phyloP scores from a whole-genome alignment of 192 early-diverging fungal genomes.

The Phlyctochytrium bullatum region DNA sequence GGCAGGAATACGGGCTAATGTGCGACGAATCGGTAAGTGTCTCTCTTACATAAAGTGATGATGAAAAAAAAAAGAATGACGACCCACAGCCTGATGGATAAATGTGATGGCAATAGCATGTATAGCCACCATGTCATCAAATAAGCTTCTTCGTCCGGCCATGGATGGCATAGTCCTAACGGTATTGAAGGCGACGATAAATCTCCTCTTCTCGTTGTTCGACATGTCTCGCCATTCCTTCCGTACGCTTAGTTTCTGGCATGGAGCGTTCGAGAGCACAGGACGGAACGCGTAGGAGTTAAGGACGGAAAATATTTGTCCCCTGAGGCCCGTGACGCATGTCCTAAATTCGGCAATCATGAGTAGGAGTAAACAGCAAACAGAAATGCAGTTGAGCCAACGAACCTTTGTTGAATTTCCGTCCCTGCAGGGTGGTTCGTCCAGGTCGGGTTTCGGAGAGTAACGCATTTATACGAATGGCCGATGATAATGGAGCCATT shows the following conservation, averaged over 20 bases:
- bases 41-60: neutral
- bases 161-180: slow-evolving; percentile 20
- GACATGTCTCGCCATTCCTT: slow-evolving; percentile 29
- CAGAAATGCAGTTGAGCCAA: neutral
- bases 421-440: neutral
- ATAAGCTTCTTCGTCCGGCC: slow-evolving; percentile 24
- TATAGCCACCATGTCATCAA: slow-evolving; percentile 26
- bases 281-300: slow-evolving; percentile 16
- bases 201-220: slow-evolving; percentile 6
- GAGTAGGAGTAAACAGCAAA: too few relatives aligned
- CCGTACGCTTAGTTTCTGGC: slow-evolving; percentile 1
- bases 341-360: too few relatives aligned
- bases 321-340: neutral
- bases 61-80: neutral
- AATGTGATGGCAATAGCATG: slow-evolving; percentile 23
- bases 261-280: neutral
- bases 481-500: neutral
- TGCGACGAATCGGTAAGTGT: neutral
- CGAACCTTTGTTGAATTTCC: slow-evolving; percentile 23
- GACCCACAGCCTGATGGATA: slow-evolving; percentile 21
- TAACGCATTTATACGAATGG: neutral
- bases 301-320: slow-evolving; percentile 12
- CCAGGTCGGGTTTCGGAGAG: slow-evolving; percentile 6
- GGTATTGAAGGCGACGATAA: slow-evolving; percentile 14
- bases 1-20: slow-evolving; percentile 32